A percentile compares a stretch with the other conserved stretches of the same genome.
Evolutionary conservation across 2,329 filamentous ascomycete genomes (phyloP).

Genomic region (Phialophora verrucosa): DNA sequence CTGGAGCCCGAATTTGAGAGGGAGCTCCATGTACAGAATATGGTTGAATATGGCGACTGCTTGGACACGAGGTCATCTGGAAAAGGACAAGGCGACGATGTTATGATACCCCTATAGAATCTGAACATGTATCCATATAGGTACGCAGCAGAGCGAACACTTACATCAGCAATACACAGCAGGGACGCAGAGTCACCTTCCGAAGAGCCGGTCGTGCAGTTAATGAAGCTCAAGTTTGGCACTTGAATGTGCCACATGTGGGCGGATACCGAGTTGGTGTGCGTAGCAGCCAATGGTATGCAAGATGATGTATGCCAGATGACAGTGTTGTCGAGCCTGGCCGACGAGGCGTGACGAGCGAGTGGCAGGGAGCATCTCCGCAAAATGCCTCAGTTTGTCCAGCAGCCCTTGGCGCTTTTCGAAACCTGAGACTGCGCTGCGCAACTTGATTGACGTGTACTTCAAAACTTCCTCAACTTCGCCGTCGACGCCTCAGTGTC

Average conservation of each 20-base stretch:
- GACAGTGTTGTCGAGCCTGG: background rate
- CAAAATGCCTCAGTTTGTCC: constrained; percentile 13
- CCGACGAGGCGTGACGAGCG: background rate
- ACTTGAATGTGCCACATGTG: background rate
- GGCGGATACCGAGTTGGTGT: background rate
- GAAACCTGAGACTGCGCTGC: constrained; percentile 3
- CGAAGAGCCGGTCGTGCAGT: background rate
- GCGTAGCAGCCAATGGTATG: background rate
- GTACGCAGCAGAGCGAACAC: background rate
- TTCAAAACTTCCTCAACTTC: constrained; percentile 4
- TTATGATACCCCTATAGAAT: constrained; percentile 33
- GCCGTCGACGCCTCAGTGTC: constrained; percentile 8
- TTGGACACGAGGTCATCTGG: constrained; percentile 38
- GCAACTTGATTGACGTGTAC: background rate
- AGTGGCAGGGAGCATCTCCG: constrained; percentile 1
- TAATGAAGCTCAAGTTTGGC: background rate
- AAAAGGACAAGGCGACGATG: constrained; percentile 20
- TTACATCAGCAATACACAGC: background rate
- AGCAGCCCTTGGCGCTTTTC: background rate
- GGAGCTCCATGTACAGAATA: background rate
- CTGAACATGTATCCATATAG: background rate
- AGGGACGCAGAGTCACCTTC: background rate
- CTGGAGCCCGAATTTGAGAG: constrained; percentile 40
- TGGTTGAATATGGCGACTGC: background rate
- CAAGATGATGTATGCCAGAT: constrained; percentile 2